These are phyloP conservation scores for Canavalia ensiformis DNA, from an alignment of 306 rosid species.

Conservation along the genomic window DNA sequence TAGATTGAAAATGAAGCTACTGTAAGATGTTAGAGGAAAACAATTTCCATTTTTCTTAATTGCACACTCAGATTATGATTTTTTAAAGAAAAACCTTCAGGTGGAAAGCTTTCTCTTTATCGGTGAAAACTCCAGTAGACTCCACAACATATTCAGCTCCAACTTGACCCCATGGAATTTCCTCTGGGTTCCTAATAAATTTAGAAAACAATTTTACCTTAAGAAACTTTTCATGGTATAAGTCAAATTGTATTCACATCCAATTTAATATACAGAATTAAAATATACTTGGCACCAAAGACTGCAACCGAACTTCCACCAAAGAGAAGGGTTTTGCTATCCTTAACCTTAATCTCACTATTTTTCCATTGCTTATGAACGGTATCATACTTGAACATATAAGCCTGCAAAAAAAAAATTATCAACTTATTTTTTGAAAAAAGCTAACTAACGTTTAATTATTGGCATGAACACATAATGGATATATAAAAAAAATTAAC, in stretches of 20 bases:
- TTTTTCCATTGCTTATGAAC: constrained; percentile 61
- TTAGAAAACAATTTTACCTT: neutral
- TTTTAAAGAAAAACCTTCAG: constrained; percentile 63
- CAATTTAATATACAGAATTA: constrained; percentile 5
- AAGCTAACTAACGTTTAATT: neutral
- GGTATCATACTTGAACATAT: constrained; percentile 66
- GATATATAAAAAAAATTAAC: neutral
- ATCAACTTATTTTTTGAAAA: neutral
- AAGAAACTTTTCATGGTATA: neutral
- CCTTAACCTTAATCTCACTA: constrained; percentile 55
- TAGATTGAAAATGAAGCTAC: too few species aligned
- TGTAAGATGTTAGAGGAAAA: too few species aligned
- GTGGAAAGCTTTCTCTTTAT: constrained; percentile 82
- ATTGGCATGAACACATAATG: neutral
- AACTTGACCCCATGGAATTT: constrained; percentile 66
- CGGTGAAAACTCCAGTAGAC: constrained; percentile 90
- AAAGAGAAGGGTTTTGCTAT: constrained; percentile 62
- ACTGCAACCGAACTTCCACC: constrained; percentile 50
- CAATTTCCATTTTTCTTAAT: too few species aligned
- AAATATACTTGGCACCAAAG: constrained; percentile 52
- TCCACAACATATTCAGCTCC: constrained; percentile 71
- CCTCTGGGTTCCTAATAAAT: constrained; percentile 55
- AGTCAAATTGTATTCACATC: constrained; percentile 5
- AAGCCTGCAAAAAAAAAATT: constrained; percentile 48
- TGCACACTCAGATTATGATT: too few species aligned